These are phyloP conservation scores for Neofusicoccum ribis DNA, from an alignment of 2,329 filamentous ascomycete genomes.

Conservation along the genomic window DNA sequence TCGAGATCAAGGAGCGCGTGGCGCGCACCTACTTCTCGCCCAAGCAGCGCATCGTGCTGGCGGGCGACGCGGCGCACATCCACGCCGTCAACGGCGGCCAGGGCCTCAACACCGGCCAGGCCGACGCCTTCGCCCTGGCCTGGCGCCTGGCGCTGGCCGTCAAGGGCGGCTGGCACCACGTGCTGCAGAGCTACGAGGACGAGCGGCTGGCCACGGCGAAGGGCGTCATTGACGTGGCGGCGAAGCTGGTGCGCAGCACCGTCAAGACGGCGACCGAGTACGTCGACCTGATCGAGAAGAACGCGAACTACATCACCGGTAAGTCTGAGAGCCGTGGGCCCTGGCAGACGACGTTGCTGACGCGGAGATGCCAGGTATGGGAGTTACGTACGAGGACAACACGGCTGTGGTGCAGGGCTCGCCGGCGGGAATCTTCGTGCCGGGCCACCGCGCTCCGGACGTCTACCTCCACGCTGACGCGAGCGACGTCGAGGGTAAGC, in stretches of 20 bases:
- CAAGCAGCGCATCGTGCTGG: conserved; percentile 24
- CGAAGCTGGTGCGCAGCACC: conserved; percentile 49
- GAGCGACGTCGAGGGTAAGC: background rate
- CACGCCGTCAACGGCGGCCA: conserved; percentile 29
- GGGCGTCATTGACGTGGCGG: conserved; percentile 50
- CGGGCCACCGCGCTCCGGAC: conserved; percentile 15
- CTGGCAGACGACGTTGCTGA: too few relatives aligned
- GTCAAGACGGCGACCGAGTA: conserved; percentile 47
- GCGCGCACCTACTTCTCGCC: conserved; percentile 24
- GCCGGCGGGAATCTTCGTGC: conserved; percentile 16
- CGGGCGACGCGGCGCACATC: conserved; percentile 27
- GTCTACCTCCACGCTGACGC: conserved; percentile 9
- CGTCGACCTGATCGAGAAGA: conserved; percentile 50
- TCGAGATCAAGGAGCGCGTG: conserved; percentile 38
- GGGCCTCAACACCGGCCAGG: conserved; percentile 27
- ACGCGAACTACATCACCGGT: conserved; percentile 53
- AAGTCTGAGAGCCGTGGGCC: background rate
- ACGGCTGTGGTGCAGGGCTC: conserved; percentile 5
- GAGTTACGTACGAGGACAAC: conserved; percentile 41
- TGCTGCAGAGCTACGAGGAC: conserved; percentile 46
- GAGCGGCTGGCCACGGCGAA: conserved; percentile 48
- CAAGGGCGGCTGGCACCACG: background rate
- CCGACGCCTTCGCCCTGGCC: conserved; percentile 25
- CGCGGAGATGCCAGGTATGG: conserved; percentile 30
- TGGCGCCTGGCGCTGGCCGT: conserved; percentile 23